Evolutionary conservation across 306 rosid species (phyloP), one percentile per base, ranked within the genome.

Genomic region (Arachis stenosperma): DNA sequence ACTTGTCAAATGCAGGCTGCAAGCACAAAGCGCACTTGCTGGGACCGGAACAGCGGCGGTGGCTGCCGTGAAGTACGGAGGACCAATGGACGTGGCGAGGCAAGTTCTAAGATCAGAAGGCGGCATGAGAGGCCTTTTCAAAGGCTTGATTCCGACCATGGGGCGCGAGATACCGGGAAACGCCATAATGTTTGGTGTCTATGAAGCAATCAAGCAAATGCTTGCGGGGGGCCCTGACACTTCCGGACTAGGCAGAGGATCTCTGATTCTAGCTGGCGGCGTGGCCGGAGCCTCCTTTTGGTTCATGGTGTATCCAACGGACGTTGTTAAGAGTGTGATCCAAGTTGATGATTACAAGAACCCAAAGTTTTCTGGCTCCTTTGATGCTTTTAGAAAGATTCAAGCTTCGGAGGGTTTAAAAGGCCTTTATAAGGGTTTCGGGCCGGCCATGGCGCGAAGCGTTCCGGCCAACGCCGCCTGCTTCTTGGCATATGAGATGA

Each of bases 1-100:
- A 78, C 81, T 94, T 70, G 85, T 94, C 86, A 94, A 94, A 84
- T 94, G 98, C 92, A 94, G 98, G 85, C 80, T 94, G 86, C 99
- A 94, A 83, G 97, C 99, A 42, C 99, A 94, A 71, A 91, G 97
- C 61, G 95, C 91, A 12, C 76, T 94, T 78, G 96, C 85, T 10
- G 89, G 59, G 57, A 58, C 91, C 1, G 88, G 81, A 67, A 36
- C 88, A 13, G 88, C 81, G 58, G 78, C 85, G 27, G 84, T 83
- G 47, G 88, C 90, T 2, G 88, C 90, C 2, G 86, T 88, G 62
- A 89, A 88, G 71, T 94, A 91, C 62, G 96, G 97, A 60, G 99
- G 99, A 50, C 99, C 99, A 14, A 74, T 94, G 89, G 97, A 94
- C 71, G 99, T 91, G 79, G 97, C 91, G 1, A 87, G 87, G 79